Percentiles rank a stretch among this genome's conserved stretches.
phyloP scores from a whole-genome alignment of 495 filamentous ascomycete genomes.

The Trichoderma erinaceum region DNA sequence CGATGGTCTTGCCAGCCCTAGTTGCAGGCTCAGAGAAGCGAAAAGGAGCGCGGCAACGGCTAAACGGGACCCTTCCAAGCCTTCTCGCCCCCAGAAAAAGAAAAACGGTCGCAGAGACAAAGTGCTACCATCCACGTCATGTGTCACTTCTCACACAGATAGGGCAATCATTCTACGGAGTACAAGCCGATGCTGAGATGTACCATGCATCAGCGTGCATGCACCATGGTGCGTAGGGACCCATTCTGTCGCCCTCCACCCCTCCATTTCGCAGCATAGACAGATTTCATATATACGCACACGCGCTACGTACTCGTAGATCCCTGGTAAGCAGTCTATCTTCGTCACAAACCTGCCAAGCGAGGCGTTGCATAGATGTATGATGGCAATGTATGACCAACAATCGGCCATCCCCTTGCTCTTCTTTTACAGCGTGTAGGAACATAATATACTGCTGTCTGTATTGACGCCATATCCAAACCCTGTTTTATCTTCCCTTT shows the following conservation, averaged over 20 bases:
- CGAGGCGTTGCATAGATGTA: background rate
- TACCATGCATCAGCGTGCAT: slow-evolving; percentile 5
- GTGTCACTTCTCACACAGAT: slow-evolving; percentile 13
- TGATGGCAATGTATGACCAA: background rate
- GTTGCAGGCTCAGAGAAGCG: background rate
- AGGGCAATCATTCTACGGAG: slow-evolving; percentile 13
- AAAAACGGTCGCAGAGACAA: background rate
- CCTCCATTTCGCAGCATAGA: background rate
- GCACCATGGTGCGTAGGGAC: background rate
- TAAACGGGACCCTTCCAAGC: background rate
- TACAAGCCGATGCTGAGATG: background rate
- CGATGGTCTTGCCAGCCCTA: no score
- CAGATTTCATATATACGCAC: background rate
- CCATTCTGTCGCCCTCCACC: background rate
- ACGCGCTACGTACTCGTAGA: background rate
- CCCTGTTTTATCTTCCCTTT: no score
- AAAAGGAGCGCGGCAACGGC: background rate
- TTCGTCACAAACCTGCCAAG: slow-evolving; percentile 5
- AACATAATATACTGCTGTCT: no score
- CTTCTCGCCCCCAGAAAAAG: no score
- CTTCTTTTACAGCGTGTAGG: no score
- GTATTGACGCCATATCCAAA: no score
- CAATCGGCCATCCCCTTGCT: background rate
- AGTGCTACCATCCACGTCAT: slow-evolving; percentile 9
- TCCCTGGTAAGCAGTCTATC: slow-evolving; percentile 12